Conservation (phyloP, 306 rosid species). For the Lagenaria siceraria region DNA sequence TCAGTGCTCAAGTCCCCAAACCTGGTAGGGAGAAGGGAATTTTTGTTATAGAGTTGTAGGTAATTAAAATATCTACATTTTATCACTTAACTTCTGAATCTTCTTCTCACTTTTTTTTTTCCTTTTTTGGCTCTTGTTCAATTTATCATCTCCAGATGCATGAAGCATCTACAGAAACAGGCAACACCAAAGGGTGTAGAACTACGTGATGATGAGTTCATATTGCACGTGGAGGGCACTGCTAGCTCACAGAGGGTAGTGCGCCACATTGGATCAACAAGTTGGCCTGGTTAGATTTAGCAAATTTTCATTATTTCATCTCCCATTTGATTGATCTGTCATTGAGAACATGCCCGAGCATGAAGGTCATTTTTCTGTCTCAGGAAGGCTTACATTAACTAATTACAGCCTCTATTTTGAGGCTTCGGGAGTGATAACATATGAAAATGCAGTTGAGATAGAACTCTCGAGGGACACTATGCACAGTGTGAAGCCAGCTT, state of each 20-base stretch:
- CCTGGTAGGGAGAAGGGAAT: neutral
- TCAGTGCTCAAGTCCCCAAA: neutral
- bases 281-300: slow-evolving; percentile 69
- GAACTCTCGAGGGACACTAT: slow-evolving; percentile 42
- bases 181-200: slow-evolving; percentile 57
- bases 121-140: neutral
- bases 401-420: slow-evolving; percentile 85
- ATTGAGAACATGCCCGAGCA: neutral
- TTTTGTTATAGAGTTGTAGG: neutral
- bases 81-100: neutral
- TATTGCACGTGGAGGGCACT: slow-evolving; percentile 88
- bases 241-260: slow-evolving; percentile 73
- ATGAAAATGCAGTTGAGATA: slow-evolving; percentile 71
- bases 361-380: slow-evolving; percentile 8
- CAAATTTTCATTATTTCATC: neutral
- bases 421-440: slow-evolving; percentile 63
- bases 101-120: neutral
- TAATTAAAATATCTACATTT: neutral
- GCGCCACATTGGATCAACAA: slow-evolving; percentile 78
- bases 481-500: slow-evolving; percentile 45
- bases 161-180: slow-evolving; percentile 54
- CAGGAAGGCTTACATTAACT: slow-evolving; percentile 90
- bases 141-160: slow-evolving; percentile 25
- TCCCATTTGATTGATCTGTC: neutral
- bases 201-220: slow-evolving; percentile 62